Percentiles rank a stretch among this genome's conserved stretches.
Conservation (phyloP, 2,329 filamentous ascomycete genomes). For the Talaromyces sp. region DNA sequence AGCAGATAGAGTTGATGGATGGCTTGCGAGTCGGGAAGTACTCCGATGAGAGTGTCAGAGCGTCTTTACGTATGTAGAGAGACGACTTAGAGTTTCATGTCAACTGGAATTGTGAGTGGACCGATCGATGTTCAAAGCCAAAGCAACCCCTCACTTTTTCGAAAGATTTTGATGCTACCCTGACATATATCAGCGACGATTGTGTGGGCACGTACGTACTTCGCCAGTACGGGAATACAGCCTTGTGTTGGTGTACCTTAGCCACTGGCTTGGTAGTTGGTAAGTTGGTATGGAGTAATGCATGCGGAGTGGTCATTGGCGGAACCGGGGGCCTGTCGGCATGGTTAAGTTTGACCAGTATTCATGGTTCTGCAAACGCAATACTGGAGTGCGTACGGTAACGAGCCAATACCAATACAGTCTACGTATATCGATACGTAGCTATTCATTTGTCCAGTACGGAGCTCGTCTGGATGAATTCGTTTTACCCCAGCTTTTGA, state of each 20-base stretch:
- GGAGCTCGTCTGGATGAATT: not conserved
- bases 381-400: not conserved
- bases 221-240: not conserved
- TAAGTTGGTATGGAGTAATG: not conserved
- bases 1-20: not conserved
- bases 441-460: not conserved
- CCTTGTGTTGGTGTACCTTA: not conserved
- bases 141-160: not conserved
- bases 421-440: not conserved
- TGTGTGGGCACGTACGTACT: not conserved
- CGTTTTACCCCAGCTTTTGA: slow-evolving; percentile 2
- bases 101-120: not conserved
- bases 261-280: not conserved
- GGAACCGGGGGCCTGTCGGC: not conserved
- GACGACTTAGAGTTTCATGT: not conserved
- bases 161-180: not conserved
- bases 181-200: not conserved
- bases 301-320: not conserved
- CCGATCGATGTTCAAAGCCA: not conserved
- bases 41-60: not conserved
- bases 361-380: not conserved
- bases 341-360: not conserved
- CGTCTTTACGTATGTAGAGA: not conserved
- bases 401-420: not conserved
- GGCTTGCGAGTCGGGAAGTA: not conserved